Evolutionary conservation across 371 early-diverging fungal genomes (phyloP).

Genomic region (Lichtheimia ramosa): DNA sequence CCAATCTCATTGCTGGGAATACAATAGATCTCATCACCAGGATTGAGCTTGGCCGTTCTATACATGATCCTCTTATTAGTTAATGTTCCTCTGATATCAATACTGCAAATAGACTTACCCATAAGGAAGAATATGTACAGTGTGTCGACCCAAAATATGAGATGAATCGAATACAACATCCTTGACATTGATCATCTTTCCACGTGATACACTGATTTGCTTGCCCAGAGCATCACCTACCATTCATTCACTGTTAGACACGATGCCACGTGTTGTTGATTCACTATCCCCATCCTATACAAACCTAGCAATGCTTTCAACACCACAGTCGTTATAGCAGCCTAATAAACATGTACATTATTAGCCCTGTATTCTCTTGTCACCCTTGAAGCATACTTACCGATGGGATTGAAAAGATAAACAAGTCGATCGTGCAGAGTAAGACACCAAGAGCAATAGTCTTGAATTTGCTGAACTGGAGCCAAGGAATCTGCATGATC

Average conservation of each 20-base stretch:
- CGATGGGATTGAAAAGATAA: conserved; percentile 30
- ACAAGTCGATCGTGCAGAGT: conserved; percentile 17
- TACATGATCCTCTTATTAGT: background rate
- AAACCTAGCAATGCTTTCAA: conserved; percentile 15
- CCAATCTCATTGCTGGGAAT: conserved; percentile 32
- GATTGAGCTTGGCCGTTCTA: conserved; percentile 52
- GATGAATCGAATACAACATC: conserved; percentile 40
- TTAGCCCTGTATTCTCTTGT: too few species aligned
- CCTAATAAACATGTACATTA: background rate
- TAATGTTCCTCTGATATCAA: background rate
- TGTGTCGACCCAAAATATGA: conserved; percentile 51
- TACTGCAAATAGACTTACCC: conserved; percentile 27
- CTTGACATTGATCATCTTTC: conserved; percentile 39
- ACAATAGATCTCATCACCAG: conserved; percentile 42
- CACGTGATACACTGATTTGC: conserved; percentile 40
- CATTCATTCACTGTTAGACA: background rate
- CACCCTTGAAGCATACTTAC: conserved; percentile 18
- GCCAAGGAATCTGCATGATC: conserved; percentile 47
- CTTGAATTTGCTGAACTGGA: conserved; percentile 39
- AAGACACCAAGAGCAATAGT: conserved; percentile 18
- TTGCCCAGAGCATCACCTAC: conserved; percentile 34
- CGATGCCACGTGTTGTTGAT: background rate
- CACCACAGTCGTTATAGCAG: conserved; percentile 9
- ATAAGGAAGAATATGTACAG: conserved; percentile 50
- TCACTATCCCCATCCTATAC: background rate